phyloP scores from a whole-genome alignment of 1,284 basidiomycete species.

The Coniferiporia sulphurascens region DNA sequence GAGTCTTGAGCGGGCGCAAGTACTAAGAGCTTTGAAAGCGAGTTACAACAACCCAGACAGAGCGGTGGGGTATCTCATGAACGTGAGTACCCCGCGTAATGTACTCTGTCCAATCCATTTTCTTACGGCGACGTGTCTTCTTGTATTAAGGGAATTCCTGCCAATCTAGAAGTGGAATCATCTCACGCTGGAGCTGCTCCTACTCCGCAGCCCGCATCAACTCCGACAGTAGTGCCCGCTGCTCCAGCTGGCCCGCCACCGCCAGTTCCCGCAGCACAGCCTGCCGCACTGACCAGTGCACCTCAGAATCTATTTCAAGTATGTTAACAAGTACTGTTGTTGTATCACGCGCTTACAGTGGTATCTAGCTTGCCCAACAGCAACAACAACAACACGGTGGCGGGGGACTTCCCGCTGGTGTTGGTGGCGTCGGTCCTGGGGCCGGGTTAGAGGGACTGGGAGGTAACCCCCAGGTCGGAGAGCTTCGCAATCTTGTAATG shows the following conservation, averaged over 20 bases:
- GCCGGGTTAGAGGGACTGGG: conserved; percentile 52
- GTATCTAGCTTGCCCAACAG: conserved; percentile 61
- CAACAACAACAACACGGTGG: conserved; percentile 49
- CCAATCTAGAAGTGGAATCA: conserved; percentile 54
- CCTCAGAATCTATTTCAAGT: conserved; percentile 78
- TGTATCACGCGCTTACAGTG: conserved; percentile 10
- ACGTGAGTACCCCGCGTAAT: conserved; percentile 46
- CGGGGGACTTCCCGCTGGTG: conserved; percentile 24
- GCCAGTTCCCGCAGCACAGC: conserved; percentile 24
- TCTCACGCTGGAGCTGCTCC: conserved; percentile 33
- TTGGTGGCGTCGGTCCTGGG: conserved; percentile 31
- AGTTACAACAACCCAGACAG: conserved; percentile 98
- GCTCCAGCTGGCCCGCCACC: conserved; percentile 32
- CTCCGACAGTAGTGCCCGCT: conserved; percentile 31
- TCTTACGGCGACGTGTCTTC: background rate
- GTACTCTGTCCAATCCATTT: background rate
- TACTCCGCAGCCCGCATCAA: conserved; percentile 30
- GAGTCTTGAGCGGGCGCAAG: conserved; percentile 89
- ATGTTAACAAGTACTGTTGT: conserved; percentile 16
- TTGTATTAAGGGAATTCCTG: conserved; percentile 70
- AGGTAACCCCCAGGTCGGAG: conserved; percentile 58
- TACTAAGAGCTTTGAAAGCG: conserved; percentile 83
- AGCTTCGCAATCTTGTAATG: conserved; percentile 64
- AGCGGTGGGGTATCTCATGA: conserved; percentile 97
- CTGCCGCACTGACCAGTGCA: conserved; percentile 35